Evolutionary conservation across 2,329 filamentous ascomycete species (phyloP), one percentile per base, ranked within the genome.

Genomic region (Microthyrium microscopicum): DNA sequence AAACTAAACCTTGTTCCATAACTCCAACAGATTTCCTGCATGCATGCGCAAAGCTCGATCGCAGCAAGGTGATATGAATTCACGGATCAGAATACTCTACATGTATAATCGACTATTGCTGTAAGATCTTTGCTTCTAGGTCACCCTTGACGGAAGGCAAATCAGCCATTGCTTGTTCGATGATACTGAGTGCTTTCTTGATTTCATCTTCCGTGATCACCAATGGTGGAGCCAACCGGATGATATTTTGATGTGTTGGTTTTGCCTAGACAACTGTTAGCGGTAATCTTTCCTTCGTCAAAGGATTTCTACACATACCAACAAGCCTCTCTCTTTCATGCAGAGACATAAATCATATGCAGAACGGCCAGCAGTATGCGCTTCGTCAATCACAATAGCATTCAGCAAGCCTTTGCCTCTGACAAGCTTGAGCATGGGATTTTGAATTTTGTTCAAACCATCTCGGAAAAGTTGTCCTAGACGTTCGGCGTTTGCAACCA

Each of bases 171-270:
- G 87, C 76, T 51, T 85, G 75, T 40, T 73, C 68, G 51, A 98
- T 92, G 48, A 89, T 87, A 33, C 55, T 55, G 35, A 95, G 54
- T 1, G 87, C 78, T 50, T 73, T 70, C 44, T 73, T 67, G 43
- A 98, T 77, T 59, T 98, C 73, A 39, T 77, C 70, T 50, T 95
- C 84, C 18, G 77, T 84, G 49, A 98, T 95, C 43, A 98, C 84
- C 35, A 98, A 65, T 15, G 89, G 89, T 29, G 89, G 89, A n/a
- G 89, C 89, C 40, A 98, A 77, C 37, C 89, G 80, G 53, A 98
- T 98, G 55, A 98, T 95, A 58, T 95, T 94, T 51, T 92, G 77
- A 57, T 98, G 89, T 5, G 89, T 98, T 20, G 89, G 89, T 70
- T 98, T 98, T 48, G 89, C 89, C 83, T 92, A 53, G 50, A 39